Percentiles rank a stretch among this genome's conserved stretches.
Evolutionary conservation across 1,284 basidiomycete genomes (phyloP).

Genomic region (Puccinia sorghi): DNA sequence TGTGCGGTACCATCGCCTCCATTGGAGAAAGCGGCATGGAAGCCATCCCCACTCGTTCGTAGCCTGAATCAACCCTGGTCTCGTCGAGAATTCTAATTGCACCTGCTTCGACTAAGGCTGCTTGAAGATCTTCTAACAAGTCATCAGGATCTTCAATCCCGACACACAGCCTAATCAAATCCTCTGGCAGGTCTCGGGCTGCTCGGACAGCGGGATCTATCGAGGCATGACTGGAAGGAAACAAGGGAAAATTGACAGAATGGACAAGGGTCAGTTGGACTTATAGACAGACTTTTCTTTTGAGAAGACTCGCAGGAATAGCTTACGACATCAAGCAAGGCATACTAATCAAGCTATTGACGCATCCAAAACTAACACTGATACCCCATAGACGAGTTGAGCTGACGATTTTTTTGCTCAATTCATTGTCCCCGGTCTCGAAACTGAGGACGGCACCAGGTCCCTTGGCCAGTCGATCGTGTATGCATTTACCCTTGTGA

Average conservation of each 20-base stretch:
- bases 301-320: background rate
- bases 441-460: constrained; percentile 94
- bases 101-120: constrained; percentile 85
- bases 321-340: constrained; percentile 98
- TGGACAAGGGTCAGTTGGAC: background rate
- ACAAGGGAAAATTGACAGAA: constrained; percentile 15
- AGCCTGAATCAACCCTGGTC: constrained; percentile 49
- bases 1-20: background rate
- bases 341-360: constrained; percentile 98
- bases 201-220: constrained; percentile 91
- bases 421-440: constrained; percentile 82
- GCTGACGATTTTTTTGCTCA: constrained; percentile 90
- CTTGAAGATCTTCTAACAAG: constrained; percentile 90
- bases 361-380: constrained; percentile 94
- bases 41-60: constrained; percentile 40
- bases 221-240: constrained; percentile 77
- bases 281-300: background rate
- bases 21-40: constrained; percentile 52
- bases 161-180: constrained; percentile 95
- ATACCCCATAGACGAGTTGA: constrained; percentile 94
- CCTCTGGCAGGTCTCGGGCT: constrained; percentile 90
- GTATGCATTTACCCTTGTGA: constrained; percentile 82
- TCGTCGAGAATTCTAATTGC: constrained; percentile 65
- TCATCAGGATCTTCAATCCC: constrained; percentile 95
- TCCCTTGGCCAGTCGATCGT: constrained; percentile 83